Base-by-base conservation (phyloP, 139 green algal species). In the Haematococcus sp. region DNA sequence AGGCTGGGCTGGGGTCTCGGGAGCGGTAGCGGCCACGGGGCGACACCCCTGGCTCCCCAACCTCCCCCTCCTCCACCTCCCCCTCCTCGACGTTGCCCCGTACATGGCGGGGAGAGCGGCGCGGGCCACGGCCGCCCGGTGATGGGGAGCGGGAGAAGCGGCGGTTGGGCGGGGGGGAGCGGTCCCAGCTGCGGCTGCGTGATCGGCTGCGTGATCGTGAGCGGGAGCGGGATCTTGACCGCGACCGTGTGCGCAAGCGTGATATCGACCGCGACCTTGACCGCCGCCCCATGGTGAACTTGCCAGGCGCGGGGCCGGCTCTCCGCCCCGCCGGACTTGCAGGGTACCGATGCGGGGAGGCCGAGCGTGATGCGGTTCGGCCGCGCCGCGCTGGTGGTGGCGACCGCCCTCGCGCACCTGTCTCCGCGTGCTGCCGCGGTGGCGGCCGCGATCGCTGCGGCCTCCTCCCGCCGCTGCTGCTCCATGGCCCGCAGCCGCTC, bases 401-500 rank as follows among this genome's bases (percentile, higher is more conserved):
- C 40, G 7, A 7, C 40, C 40, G 40, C 40, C 40, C 40, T 49
- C 7, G 40, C 40, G 7, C 40, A 11, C n/a, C 40, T 49, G 40
- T 49, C 7, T 49, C 11, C 22, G 31, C 25, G 61, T 28, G 61
- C 17, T 5, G 61, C 61, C 3, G 61, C 30, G 25, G 27, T 35
- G 4, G 25, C 25, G 31, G 61, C 61, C 5, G 61, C 61, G 4
- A 65, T 28, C 2, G 61, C 61, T 52, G 61, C 61, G 5, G 61
- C 31, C 61, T 74, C 51, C 35, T 33, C 56, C 11, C 49, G 46
- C 49, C 52, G 63, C 66, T 71, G 35, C 61, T 64, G 40, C 60
- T 68, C 75, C 63, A 76, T 63, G 46, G 28, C 61, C 5, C 31
- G 35, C 35, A 64, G 31, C 33, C 65, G 56, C 33, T 71, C 51